Base-by-base conservation (phyloP, 306 rosid genomes). In the Ochetophila trinervis region DNA sequence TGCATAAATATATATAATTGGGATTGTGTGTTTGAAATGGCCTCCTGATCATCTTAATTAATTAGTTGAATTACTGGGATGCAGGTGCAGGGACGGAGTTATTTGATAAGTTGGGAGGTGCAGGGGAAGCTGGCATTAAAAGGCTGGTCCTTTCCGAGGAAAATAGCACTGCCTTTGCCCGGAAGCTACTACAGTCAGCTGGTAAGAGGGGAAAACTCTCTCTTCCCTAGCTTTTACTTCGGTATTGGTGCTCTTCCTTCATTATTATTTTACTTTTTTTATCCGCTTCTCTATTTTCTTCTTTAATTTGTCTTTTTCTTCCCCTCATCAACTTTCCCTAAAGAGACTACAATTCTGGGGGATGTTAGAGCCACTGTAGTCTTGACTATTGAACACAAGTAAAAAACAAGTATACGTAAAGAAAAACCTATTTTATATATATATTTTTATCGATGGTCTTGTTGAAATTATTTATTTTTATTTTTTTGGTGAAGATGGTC, bases 151-250 rank as follows among this genome's bases (percentile, higher is more conserved):
- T 71, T 34, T 35, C 79, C 67, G 63, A 73, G 27, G 77, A 67
- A 65, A 72, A 27, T 52, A 62, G 62, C 53, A 47, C 64, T 44
- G 57, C 3, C 45, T 42, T 34, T 50, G 34, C 32, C 32, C 49
- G 84, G 76, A 85, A 63, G 78, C 80, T 77, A 16, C 74, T 80
- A 61, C 86, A 73, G 32, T 82, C 81, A 52, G 8, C 52, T 55
- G 87, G 76, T 34, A 68, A 54, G 36, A 12, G 32, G 32, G 0
- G 23, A 50, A 50, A 16, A 16, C 19, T 16, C 21, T 50, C 20
- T 19, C 13, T 8, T 4, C 9, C 54, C 17, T 3, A 2, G 8
- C 7, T 5, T 50, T 16, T 49, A 49, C 53, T 49, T 49, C 6
- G 53, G 19, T 49, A 49, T 50, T 16, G 20, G 21, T 7, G 21